Evolutionary conservation across 176 grass and related monocot species (phyloP).

Genomic region (Lolium perenne): DNA sequence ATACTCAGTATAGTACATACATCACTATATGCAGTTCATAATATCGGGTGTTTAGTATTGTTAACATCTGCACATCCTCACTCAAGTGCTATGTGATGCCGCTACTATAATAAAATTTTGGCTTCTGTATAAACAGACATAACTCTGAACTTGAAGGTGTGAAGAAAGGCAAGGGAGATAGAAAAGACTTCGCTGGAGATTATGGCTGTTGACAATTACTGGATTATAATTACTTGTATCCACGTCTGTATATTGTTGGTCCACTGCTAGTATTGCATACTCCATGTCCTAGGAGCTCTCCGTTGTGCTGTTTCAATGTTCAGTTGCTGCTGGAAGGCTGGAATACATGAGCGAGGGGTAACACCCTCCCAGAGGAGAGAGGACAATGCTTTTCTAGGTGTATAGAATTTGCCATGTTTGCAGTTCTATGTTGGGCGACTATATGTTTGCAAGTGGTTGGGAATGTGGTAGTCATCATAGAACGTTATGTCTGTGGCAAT

Average conservation of each 20-base stretch:
- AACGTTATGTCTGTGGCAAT: background rate
- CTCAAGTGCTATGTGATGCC: background rate
- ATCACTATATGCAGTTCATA: background rate
- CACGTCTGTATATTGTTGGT: background rate
- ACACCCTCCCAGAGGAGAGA: background rate
- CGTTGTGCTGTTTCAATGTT: background rate
- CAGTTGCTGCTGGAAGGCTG: background rate
- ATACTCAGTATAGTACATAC: background rate
- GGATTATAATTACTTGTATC: background rate
- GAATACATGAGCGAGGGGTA: background rate
- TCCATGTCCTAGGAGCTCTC: background rate
- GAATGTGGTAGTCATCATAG: background rate
- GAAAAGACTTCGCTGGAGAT: background rate
- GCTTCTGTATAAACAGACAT: background rate
- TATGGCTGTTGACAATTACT: background rate
- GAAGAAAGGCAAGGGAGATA: background rate
- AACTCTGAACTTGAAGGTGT: background rate
- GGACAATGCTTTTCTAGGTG: background rate
- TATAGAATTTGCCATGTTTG: background rate
- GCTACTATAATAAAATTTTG: background rate
- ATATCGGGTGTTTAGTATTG: background rate
- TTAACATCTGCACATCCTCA: background rate
- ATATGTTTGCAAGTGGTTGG: background rate
- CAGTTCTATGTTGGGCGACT: background rate
- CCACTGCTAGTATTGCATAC: background rate